These are phyloP conservation scores for Castanea sativa DNA, from an alignment of 306 rosid species.

Conservation along the genomic window DNA sequence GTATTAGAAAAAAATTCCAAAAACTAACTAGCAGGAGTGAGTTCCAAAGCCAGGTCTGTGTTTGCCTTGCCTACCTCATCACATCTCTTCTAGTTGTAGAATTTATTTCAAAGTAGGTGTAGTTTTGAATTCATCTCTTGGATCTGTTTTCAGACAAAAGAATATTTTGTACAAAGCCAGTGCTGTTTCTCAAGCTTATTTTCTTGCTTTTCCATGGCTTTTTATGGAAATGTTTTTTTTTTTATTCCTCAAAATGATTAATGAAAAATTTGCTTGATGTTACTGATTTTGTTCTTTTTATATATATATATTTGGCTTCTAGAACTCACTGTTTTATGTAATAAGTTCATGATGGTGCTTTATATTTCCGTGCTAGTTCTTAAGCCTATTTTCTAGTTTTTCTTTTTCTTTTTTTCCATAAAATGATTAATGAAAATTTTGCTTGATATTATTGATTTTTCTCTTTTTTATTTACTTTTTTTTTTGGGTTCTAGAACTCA, in stretches of 20 bases:
- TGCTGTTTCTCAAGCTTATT: background rate
- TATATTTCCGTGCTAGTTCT: background rate
- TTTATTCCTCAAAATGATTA: background rate
- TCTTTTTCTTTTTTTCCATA: background rate
- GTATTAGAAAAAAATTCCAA: constrained; percentile 56
- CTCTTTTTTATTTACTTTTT: background rate
- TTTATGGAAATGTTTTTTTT: background rate
- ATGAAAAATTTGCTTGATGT: background rate
- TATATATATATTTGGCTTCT: background rate
- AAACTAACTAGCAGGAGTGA: constrained; percentile 45
- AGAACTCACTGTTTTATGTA: background rate
- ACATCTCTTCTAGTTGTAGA: background rate
- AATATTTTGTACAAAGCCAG: background rate
- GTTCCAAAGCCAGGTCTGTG: constrained; percentile 43
- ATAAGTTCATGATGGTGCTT: background rate
- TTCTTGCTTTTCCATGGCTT: background rate
- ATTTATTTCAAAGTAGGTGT: too few relatives aligned
- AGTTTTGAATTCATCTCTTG: background rate
- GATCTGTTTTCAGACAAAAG: constrained; percentile 23
- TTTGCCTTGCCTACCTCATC: background rate
- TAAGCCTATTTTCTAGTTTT: background rate
- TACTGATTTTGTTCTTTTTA: background rate
- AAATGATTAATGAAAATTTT: background rate
- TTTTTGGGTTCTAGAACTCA: background rate
- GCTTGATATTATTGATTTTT: background rate